Conservation (phyloP, 257 asterid species). For the Gardenia jasminoides region DNA sequence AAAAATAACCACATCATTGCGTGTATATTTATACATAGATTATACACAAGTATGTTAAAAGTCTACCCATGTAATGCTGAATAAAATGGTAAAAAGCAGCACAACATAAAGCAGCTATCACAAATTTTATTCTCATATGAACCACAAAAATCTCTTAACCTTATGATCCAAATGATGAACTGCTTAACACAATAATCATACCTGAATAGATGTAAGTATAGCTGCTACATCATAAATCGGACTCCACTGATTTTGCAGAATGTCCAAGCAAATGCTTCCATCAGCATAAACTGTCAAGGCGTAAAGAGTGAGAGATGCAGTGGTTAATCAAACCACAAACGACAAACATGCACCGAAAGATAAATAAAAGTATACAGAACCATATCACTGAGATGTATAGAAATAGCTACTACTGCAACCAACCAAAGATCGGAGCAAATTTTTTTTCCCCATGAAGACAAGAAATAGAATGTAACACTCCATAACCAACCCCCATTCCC, state of each 20-base stretch:
- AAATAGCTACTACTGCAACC: neutral
- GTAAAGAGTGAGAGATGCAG: constrained; percentile 7
- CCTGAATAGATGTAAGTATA: constrained; percentile 94
- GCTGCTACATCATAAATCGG: constrained; percentile 95
- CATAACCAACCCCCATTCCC: neutral
- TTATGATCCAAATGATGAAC: neutral
- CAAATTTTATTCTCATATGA: neutral
- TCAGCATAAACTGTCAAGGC: constrained; percentile 75
- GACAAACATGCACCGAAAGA: neutral
- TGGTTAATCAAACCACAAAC: neutral
- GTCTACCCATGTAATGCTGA: neutral
- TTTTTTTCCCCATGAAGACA: too few species aligned
- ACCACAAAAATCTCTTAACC: neutral
- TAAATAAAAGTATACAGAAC: neutral
- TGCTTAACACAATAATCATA: constrained; percentile 18
- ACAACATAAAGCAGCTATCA: neutral
- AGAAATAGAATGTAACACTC: neutral
- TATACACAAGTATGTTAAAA: neutral
- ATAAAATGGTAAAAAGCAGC: neutral
- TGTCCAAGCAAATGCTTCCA: constrained; percentile 93
- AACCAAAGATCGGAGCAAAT: neutral
- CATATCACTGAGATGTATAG: neutral
- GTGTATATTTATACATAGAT: neutral
- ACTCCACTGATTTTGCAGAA: constrained; percentile 94
- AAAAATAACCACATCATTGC: neutral